Evolutionary conservation across 164 flowering plant genomes (phyloP).

Genomic region (Protea cynaroides): DNA sequence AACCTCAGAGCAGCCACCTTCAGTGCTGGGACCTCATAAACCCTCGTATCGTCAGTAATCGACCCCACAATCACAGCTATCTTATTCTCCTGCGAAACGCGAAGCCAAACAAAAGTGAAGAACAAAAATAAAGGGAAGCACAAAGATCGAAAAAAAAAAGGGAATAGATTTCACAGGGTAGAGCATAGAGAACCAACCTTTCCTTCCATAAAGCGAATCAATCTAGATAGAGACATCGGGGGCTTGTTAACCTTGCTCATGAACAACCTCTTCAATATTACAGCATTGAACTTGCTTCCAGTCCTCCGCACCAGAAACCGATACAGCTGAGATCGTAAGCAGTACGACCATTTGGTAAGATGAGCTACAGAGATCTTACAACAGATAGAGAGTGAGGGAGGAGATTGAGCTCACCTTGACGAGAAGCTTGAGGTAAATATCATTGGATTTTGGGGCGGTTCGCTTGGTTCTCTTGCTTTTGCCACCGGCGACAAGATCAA

Average conservation of each 20-base stretch:
- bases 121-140: background rate
- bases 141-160: background rate
- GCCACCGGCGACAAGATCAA: constrained; percentile 17
- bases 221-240: constrained; percentile 19
- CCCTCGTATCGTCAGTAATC: constrained; percentile 26
- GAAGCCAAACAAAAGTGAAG: background rate
- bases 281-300: constrained; percentile 24
- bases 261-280: constrained; percentile 21
- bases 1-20: constrained; percentile 28
- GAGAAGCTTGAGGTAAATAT: constrained; percentile 19
- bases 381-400: constrained; percentile 2
- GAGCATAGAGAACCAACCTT: constrained; percentile 9
- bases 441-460: constrained; percentile 18
- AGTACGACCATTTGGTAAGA: background rate
- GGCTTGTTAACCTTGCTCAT: constrained; percentile 27
- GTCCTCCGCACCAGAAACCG: constrained; percentile 26
- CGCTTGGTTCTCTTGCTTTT: constrained; percentile 16
- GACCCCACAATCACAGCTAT: constrained; percentile 24
- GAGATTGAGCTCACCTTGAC: constrained; percentile 12
- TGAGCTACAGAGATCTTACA: background rate
- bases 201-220: constrained; percentile 23
- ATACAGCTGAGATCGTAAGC: constrained; percentile 15
- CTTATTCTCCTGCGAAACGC: constrained; percentile 16
- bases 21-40: constrained; percentile 31
- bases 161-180: background rate